Evolutionary conservation across 2,329 filamentous ascomycete genomes (phyloP).

Genomic region (Gaeumannomyces sp.): DNA sequence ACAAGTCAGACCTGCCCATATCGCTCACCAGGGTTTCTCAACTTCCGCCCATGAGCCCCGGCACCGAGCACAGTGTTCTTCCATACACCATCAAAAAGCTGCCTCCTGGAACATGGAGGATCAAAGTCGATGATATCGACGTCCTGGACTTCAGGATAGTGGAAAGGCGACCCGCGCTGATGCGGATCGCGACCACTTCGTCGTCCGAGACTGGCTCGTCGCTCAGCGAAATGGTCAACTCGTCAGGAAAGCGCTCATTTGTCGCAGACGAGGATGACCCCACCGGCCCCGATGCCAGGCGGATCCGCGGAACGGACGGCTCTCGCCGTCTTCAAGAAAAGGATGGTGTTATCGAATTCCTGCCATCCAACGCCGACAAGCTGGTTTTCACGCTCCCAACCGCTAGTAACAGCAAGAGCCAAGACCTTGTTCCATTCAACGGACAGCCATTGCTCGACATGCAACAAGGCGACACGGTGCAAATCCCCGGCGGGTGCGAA

Average conservation of each 20-base stretch:
- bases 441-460: slow-evolving; percentile 47
- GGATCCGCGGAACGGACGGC: slow-evolving; percentile 32
- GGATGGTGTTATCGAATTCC: slow-evolving; percentile 50
- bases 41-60: slow-evolving; percentile 29
- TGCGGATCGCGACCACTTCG: slow-evolving; percentile 25
- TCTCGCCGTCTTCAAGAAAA: slow-evolving; percentile 20
- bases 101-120: slow-evolving; percentile 51
- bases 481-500: slow-evolving; percentile 43
- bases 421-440: slow-evolving; percentile 38
- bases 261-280: slow-evolving; percentile 35
- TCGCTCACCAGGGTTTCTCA: slow-evolving; percentile 40
- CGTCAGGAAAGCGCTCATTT: slow-evolving; percentile 46
- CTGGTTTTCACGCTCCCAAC: slow-evolving; percentile 47
- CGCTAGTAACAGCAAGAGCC: slow-evolving; percentile 31
- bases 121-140: slow-evolving; percentile 40
- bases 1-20: slow-evolving; percentile 49
- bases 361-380: slow-evolving; percentile 42
- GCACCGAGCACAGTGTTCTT: slow-evolving; percentile 28
- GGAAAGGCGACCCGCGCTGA: slow-evolving; percentile 42
- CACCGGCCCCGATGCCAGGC: slow-evolving; percentile 25
- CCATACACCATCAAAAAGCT: slow-evolving; percentile 40
- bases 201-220: slow-evolving; percentile 15
- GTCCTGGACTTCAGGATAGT: slow-evolving; percentile 54
- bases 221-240: slow-evolving; percentile 29
- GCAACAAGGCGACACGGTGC: slow-evolving; percentile 41